Conservation (phyloP, 805 yeast species). For the Isabelozyma gotoi region DNA sequence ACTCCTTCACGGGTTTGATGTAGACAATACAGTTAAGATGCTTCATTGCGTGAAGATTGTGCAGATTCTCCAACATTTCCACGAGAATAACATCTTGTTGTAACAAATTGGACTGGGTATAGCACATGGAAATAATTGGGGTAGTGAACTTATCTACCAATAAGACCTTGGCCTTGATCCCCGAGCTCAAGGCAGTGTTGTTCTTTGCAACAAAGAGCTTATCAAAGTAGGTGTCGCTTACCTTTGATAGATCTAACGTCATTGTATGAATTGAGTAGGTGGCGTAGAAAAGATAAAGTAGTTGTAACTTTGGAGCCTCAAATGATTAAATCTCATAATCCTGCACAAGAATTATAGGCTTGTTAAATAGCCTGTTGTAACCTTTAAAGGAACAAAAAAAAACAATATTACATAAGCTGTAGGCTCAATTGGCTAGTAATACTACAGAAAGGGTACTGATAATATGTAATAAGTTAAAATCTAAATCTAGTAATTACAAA, state of each 20-base stretch:
- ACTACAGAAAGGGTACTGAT: too few species aligned
- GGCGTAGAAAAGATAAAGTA: background rate
- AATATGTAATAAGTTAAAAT: too few species aligned
- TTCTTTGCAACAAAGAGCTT: slow-evolving; percentile 22
- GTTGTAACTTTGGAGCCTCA: background rate
- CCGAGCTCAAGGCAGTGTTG: slow-evolving; percentile 15
- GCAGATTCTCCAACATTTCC: slow-evolving; percentile 57
- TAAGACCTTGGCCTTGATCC: slow-evolving; percentile 61
- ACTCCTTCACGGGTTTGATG: slow-evolving; percentile 66
- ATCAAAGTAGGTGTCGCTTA: slow-evolving; percentile 29
- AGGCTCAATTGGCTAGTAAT: too few species aligned
- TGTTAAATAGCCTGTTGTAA: too few species aligned
- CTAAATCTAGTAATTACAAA: slow-evolving; percentile 13
- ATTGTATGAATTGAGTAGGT: slow-evolving; percentile 6
- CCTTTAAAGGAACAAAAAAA: too few species aligned
- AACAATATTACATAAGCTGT: background rate
- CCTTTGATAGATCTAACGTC: slow-evolving; percentile 27
- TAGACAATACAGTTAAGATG: slow-evolving; percentile 82
- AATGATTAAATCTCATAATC: background rate
- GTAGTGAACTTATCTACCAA: slow-evolving; percentile 81
- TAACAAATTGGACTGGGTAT: slow-evolving; percentile 83
- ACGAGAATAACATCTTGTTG: slow-evolving; percentile 82
- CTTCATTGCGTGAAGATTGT: slow-evolving; percentile 57
- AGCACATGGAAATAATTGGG: slow-evolving; percentile 79
- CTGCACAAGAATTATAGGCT: too few species aligned